Percentiles rank a stretch among this genome's conserved stretches.
Evolutionary conservation across 352 stramenopile genomes (phyloP).

Genomic region (Thraustochytrium sp.): DNA sequence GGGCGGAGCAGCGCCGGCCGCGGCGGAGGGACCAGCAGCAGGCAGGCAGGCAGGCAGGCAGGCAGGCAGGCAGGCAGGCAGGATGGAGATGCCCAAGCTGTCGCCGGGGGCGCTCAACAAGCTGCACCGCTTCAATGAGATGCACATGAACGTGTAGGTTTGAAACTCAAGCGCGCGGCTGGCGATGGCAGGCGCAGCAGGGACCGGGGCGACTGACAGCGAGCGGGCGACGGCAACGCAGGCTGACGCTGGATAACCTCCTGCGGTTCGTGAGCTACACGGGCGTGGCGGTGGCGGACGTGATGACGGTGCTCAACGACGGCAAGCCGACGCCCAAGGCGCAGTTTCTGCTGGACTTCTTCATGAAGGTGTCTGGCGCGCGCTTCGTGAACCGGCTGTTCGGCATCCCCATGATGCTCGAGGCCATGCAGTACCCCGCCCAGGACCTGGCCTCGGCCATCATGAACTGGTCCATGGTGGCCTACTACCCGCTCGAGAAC

Average conservation of each 20-base stretch:
- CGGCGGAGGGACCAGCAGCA: too few relatives aligned
- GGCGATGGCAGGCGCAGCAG: background rate
- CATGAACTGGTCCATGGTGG: constrained; percentile 26
- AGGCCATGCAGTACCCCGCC: background rate
- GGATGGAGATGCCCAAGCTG: background rate
- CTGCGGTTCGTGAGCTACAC: constrained; percentile 5
- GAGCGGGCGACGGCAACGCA: background rate
- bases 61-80: background rate
- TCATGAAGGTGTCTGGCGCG: background rate
- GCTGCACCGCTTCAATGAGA: background rate
- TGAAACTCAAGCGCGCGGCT: background rate
- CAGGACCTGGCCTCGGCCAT: background rate
- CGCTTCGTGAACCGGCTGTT: constrained; percentile 22
- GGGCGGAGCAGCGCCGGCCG: too few relatives aligned
- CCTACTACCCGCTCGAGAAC: constrained; percentile 16
- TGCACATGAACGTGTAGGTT: constrained; percentile 23
- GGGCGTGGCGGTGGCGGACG: background rate
- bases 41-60: background rate
- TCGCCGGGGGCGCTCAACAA: background rate
- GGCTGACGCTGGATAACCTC: background rate
- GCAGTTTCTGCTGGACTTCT: constrained; percentile 13
- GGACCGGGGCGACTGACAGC: background rate
- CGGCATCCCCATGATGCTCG: background rate
- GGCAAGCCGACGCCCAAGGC: constrained; percentile 7
- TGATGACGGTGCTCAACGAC: background rate